Percentiles rank a stretch among this genome's conserved stretches.
These are phyloP conservation scores for Penicillium sp. DNA, from an alignment of 2,329 filamentous ascomycete species.

Conservation along the genomic window DNA sequence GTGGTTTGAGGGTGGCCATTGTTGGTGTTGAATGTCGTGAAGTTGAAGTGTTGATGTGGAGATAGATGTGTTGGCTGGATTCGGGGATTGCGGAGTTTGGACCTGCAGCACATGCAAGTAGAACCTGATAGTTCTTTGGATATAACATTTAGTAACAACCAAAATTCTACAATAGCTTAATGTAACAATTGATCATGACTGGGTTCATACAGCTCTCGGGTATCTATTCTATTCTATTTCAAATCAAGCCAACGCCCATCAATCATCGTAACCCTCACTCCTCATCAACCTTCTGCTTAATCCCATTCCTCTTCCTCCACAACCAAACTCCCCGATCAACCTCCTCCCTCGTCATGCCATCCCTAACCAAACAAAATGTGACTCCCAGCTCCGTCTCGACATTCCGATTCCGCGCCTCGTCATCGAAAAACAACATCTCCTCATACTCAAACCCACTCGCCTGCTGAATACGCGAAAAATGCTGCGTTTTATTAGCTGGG, in stretches of 20 bases:
- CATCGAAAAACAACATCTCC: constrained; percentile 96
- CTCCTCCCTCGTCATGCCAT: constrained; percentile 75
- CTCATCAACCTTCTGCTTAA: constrained; percentile 24
- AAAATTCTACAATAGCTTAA: background rate
- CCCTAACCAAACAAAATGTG: constrained; percentile 77
- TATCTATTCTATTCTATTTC: constrained; percentile 9
- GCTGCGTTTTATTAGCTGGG: constrained; percentile 78
- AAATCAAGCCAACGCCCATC: background rate
- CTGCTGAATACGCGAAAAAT: constrained; percentile 74
- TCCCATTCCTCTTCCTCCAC: constrained; percentile 74
- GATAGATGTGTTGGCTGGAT: background rate
- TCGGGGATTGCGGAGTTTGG: constrained; percentile 18
- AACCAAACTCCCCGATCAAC: constrained; percentile 75
- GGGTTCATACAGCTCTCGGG: background rate
- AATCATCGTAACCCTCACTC: background rate
- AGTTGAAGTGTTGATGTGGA: constrained; percentile 4
- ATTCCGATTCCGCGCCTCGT: constrained; percentile 82
- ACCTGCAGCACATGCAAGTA: background rate
- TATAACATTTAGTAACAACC: background rate
- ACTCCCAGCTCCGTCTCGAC: constrained; percentile 74
- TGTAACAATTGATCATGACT: background rate
- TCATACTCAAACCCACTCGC: constrained; percentile 69
- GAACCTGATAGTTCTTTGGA: background rate
- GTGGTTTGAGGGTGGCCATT: constrained; percentile 31
- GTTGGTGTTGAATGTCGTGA: background rate